phyloP scores from a whole-genome alignment of 2,329 filamentous ascomycete species.

The Botryosphaeria dothidea region DNA sequence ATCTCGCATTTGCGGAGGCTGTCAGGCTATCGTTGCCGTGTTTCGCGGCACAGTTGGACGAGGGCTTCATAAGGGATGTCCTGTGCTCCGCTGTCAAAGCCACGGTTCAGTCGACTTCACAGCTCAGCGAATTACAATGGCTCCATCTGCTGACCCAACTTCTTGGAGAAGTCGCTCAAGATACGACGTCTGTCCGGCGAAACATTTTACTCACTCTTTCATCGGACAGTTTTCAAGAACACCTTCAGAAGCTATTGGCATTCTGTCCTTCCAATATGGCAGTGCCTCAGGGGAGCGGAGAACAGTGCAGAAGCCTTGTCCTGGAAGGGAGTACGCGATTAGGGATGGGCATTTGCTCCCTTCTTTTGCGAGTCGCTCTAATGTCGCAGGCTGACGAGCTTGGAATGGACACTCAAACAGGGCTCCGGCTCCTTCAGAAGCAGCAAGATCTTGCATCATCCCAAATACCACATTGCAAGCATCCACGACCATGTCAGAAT shows the following conservation, averaged over 20 bases:
- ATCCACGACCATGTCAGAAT: slow-evolving; percentile 13
- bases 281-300: neutral
- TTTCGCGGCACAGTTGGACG: neutral
- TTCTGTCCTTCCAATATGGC: neutral
- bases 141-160: neutral
- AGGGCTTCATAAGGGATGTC: neutral
- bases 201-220: slow-evolving; percentile 30
- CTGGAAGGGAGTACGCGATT: slow-evolving; percentile 24
- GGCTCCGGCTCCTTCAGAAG: slow-evolving; percentile 29
- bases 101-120: neutral
- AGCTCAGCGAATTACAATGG: neutral
- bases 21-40: neutral
- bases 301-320: slow-evolving; percentile 24
- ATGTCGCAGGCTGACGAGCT: slow-evolving; percentile 23
- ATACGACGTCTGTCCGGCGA: slow-evolving; percentile 21
- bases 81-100: neutral
- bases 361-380: slow-evolving; percentile 31
- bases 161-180: neutral
- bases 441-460: slow-evolving; percentile 27
- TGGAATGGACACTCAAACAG: slow-evolving; percentile 25
- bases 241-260: slow-evolving; percentile 26
- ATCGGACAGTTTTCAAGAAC: slow-evolving; percentile 28
- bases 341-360: slow-evolving; percentile 28
- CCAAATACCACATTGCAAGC: slow-evolving; percentile 24
- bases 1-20: neutral